A percentile compares a stretch with the other conserved stretches of the same genome.
Conservation (phyloP, 495 filamentous ascomycete species). For the Mycothermus thermophilus region DNA sequence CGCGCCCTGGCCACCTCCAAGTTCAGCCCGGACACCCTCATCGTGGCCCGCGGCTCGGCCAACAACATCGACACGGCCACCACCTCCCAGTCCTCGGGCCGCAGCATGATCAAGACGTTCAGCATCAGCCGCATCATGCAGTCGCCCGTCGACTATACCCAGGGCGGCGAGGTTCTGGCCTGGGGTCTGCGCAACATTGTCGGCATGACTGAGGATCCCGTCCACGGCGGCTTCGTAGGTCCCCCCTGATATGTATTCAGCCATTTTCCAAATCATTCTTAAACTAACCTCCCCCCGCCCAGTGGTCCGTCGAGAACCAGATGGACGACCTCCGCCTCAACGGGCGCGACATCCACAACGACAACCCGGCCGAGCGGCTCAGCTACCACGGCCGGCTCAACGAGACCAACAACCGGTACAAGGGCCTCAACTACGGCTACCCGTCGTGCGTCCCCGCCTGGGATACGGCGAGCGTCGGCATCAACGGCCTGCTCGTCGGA, state of each 20-base stretch:
- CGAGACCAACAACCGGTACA: constrained; percentile 28
- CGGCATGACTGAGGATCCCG: constrained; percentile 45
- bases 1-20: constrained; percentile 43
- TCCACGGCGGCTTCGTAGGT: constrained; percentile 37
- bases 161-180: constrained; percentile 40
- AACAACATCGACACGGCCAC: constrained; percentile 43
- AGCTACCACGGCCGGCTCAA: constrained; percentile 50
- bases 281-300: constrained; percentile 16
- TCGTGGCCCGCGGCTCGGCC: constrained; percentile 45
- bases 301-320: constrained; percentile 53
- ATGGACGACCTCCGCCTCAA: constrained; percentile 42
- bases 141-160: constrained; percentile 28
- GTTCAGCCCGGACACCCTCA: constrained; percentile 30
- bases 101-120: constrained; percentile 47
- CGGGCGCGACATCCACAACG: constrained; percentile 43
- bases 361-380: constrained; percentile 56
- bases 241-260: too few species aligned
- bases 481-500: constrained; percentile 27
- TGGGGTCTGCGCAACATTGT: constrained; percentile 58
- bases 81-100: constrained; percentile 28
- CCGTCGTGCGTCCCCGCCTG: constrained; percentile 49
- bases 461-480: constrained; percentile 29
- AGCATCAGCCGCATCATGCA: constrained; percentile 28
- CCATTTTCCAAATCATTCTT: background rate
- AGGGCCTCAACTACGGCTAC: constrained; percentile 44